Evolutionary conservation across 495 filamentous ascomycete genomes (phyloP), one percentile per base, ranked within the genome.

Genomic region (Penicillium waksmanii): DNA sequence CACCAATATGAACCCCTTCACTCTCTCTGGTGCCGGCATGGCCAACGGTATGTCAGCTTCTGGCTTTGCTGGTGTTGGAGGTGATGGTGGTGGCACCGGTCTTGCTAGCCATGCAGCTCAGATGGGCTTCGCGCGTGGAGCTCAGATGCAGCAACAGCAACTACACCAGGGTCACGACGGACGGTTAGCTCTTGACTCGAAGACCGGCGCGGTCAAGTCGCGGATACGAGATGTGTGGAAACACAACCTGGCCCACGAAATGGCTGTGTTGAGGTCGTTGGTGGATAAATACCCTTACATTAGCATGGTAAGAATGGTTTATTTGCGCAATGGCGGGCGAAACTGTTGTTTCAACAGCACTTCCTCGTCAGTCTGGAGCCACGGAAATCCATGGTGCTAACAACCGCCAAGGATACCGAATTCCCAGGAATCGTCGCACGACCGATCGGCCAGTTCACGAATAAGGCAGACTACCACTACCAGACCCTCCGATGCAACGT

Each of bases 401-500:
- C 58, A 46, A 9, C 40, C 19, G 33, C 23, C 5, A 69, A 98
- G 94, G 96, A 98, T 71, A 97, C 96, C 48, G 94, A 98, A 70
- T 98, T 98, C 66, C 95, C 95, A 4, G 95, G 95, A 33, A 91
- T 98, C 38, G 93, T 98, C 51, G 91, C 93, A 21, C 86, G 95
- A 51, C 95, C 95, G 4, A 97, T 98, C 82, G 95, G 95, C 13
- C 82, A 88, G 38, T 98, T 98, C 70, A 85, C 87, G 15, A 92
- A 88, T 25, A 98, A 97, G 79, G 94, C 92, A 43, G 93, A 96
- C 65, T 98, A 98, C 70, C 95, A 98, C 68, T 98, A 98, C 77
- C 95, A 98, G 78, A 97, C 93, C 52, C 85, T 98, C 25, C 90
- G 95, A 52, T 95, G 92, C 65, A 98, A 98, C 70, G 94, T 98